Evolutionary conservation across 345 rosid genomes (phyloP), one percentile per base, ranked within the genome.

Genomic region (Acer saccharum): DNA sequence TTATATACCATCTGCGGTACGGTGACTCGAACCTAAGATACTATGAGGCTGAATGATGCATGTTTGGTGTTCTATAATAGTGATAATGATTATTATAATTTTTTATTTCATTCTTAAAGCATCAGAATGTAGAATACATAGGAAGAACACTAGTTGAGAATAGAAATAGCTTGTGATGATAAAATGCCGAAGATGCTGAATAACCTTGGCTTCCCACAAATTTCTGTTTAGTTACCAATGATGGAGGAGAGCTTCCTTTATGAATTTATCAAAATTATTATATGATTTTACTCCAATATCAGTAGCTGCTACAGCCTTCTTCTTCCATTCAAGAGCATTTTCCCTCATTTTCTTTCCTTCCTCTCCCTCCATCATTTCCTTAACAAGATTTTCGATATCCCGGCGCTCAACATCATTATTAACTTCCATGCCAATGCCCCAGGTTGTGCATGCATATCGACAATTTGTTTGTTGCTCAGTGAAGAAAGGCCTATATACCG

Each of bases 391-490:
- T 29, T 35, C 73, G 14, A 78, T 17, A 21, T 78, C 77, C 3
- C 11, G 20, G 4, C 74, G 54, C 73, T 66, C 73, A n/a, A 79
- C 77, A 18, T 79, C 77, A 46, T 68, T 7, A 32, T 61, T 62
- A 0, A 79, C 48, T 44, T 79, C 81, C 73, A 79, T 29, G 8
- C 78, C 81, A 58, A 74, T 79, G 20, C 74, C 78, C 78, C 81
- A 79, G 1, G 17, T 72, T 2, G 57, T 44, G 77, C 77, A 64
- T 7, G 81, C 77, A 17, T 66, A 72, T 6, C 66, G 25, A 48
- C 77, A 41, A 29, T 78, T 78, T 2, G 73, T 72, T 18, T 55
- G 72, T 20, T 73, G 76, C 0, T 73, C 76, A 0, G 57, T 39
- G 17, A 73, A 73, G 58, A 73, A 73, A 60, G 76, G 76, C 76